Percentiles rank a stretch among this genome's conserved stretches.
These are phyloP conservation scores for Corynascus novoguineensis DNA, from an alignment of 495 filamentous ascomycete species.

Conservation along the genomic window DNA sequence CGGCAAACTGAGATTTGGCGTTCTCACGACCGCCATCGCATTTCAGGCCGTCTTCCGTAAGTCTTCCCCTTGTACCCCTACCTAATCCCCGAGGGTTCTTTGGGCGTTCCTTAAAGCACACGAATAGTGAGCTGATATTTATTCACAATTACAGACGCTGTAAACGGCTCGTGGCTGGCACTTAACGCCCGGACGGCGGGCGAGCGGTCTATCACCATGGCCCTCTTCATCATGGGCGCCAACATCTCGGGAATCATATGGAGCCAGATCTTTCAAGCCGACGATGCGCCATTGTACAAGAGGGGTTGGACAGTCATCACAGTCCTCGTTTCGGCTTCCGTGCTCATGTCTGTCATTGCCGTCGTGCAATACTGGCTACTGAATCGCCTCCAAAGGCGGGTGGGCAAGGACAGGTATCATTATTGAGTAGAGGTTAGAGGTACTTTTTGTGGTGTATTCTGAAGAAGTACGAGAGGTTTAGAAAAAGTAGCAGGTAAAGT, in stretches of 20 bases:
- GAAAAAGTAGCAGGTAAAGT: too few species aligned
- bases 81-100: too few species aligned
- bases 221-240: conserved; percentile 51
- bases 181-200: conserved; percentile 32
- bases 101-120: too few species aligned
- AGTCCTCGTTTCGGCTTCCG: conserved; percentile 9
- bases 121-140: neutral
- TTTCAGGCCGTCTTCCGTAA: conserved; percentile 50
- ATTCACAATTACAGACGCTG: conserved; percentile 25
- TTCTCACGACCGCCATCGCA: conserved; percentile 43
- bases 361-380: conserved; percentile 26
- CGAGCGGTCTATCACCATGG: conserved; percentile 38
- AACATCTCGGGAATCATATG: conserved; percentile 50
- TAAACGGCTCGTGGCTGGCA: conserved; percentile 36
- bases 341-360: conserved; percentile 20
- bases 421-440: conserved; percentile 3
- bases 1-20: conserved; percentile 38
- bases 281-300: conserved; percentile 47
- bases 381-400: conserved; percentile 20
- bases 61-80: conserved; percentile 15
- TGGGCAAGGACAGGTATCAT: conserved; percentile 15
- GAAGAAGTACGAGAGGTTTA: too few species aligned
- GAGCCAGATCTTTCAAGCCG: conserved; percentile 49
- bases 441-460: too few species aligned
- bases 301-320: conserved; percentile 27